Base-by-base conservation (phyloP, 257 asterid species). In the Solanum chilense region DNA sequence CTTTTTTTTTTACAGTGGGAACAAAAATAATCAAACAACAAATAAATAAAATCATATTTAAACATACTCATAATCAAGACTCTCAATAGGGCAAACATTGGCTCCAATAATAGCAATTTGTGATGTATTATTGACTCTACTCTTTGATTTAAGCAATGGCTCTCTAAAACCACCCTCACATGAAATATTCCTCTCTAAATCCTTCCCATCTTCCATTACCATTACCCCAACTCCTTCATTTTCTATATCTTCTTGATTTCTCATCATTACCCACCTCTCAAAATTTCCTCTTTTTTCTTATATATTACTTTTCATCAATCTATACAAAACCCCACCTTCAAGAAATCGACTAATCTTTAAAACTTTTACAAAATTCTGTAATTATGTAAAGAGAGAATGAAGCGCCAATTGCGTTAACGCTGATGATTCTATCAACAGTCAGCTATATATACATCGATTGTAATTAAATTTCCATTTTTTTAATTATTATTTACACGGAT, bases 31-130 rank as follows among this genome's bases (percentile, higher is more conserved):
- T 44, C 12, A 77, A 11, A 47, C 7, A 82, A 14, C 44, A 23
- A 39, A n/a, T 49, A 37, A 35, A 58, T 20, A 62, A 37, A n/a
- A 41, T 64, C 31, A 80, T 52, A 83, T 27, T 45, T 64, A n/a
- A 3, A 64, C 91, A 42, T 86, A 96, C 98, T 96, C 99, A 90
- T 96, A 95, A 89, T 96, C 99, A 56, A 96, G 97, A 92, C 98
- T 96, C 85, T 95, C 98, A 60, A 95, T 92, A 29, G 97, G 94
- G 87, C 91, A 94, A 91, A 92, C 90, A 87, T 93, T 93, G 87
- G 97, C 92, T 70, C 98, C 97, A 87, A 95, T 89, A 84, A 94
- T 92, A 60, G 98, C 98, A 85, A 96, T 90, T 96, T 96, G 98
- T 80, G 99, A 96, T 70, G 98, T 94, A 42, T 88, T 91, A 88